These are phyloP conservation scores for Colletotrichum sp. DNA, from an alignment of 2,329 filamentous ascomycete genomes.

Conservation along the genomic window DNA sequence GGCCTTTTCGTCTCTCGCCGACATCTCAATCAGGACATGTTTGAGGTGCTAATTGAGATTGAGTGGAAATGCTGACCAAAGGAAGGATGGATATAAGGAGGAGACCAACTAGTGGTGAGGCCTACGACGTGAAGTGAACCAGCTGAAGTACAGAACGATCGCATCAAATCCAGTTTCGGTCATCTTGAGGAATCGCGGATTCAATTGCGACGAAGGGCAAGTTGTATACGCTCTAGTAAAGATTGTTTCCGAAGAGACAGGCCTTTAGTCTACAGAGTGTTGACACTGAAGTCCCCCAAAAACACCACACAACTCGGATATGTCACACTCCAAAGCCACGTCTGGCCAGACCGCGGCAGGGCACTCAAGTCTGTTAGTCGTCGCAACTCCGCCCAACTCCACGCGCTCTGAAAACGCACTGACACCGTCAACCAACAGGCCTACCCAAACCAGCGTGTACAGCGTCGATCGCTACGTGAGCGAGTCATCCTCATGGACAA, in stretches of 20 bases:
- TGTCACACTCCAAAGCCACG: neutral
- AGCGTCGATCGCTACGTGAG: constrained; percentile 11
- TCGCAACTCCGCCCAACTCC: neutral
- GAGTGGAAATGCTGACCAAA: neutral
- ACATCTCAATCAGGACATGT: neutral
- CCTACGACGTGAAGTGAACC: neutral
- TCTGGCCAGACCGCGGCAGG: neutral
- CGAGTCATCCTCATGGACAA: constrained; percentile 7
- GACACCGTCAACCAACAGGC: neutral
- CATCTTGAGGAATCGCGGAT: neutral
- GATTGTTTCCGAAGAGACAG: neutral
- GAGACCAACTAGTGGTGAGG: neutral
- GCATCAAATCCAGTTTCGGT: neutral
- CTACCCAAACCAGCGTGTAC: neutral
- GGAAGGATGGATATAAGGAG: neutral
- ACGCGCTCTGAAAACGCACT: neutral
- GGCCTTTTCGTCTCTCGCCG: neutral
- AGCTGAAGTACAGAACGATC: neutral
- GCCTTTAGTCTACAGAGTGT: neutral
- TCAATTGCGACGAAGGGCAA: neutral
- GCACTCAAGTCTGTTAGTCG: neutral
- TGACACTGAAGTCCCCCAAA: neutral
- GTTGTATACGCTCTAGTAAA: neutral
- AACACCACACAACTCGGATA: neutral
- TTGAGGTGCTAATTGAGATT: neutral